These are phyloP conservation scores for Tuctoria greenei DNA, from an alignment of 176 grass and related monocot genomes.

Conservation along the genomic window DNA sequence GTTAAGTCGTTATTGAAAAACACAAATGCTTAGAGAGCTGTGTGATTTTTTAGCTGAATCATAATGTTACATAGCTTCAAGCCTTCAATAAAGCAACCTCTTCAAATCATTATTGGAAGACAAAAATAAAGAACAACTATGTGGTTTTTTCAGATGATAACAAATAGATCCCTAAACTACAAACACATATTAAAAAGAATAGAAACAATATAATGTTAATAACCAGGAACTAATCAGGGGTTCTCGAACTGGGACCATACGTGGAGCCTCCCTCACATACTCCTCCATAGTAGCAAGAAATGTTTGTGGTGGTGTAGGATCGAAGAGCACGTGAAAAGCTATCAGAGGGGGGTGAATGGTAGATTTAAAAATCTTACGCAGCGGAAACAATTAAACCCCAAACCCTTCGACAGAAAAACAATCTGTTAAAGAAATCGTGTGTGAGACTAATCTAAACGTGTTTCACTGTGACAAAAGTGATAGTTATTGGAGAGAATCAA, in stretches of 20 bases:
- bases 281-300: conserved; percentile 98
- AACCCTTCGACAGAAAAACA: no score
- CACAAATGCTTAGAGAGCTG: not conserved
- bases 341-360: no score
- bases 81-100: not conserved
- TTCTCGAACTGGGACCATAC: conserved; percentile 82
- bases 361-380: no score
- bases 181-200: conserved; percentile 1
- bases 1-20: not conserved
- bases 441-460: no score
- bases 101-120: not conserved
- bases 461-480: no score
- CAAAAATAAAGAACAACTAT: not conserved
- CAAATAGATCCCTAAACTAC: not conserved
- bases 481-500: no score
- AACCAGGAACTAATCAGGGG: conserved; percentile 62
- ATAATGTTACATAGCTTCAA: no score
- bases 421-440: no score
- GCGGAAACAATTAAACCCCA: no score
- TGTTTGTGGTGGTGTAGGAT: no score
- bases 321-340: no score
- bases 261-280: conserved; percentile 92
- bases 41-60: not conserved
- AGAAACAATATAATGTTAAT: not conserved
- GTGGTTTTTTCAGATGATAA: not conserved